Evolutionary conservation across 2,329 filamentous ascomycete genomes (phyloP), one percentile per base, ranked within the genome.

Genomic region (Colletotrichum musicola): DNA sequence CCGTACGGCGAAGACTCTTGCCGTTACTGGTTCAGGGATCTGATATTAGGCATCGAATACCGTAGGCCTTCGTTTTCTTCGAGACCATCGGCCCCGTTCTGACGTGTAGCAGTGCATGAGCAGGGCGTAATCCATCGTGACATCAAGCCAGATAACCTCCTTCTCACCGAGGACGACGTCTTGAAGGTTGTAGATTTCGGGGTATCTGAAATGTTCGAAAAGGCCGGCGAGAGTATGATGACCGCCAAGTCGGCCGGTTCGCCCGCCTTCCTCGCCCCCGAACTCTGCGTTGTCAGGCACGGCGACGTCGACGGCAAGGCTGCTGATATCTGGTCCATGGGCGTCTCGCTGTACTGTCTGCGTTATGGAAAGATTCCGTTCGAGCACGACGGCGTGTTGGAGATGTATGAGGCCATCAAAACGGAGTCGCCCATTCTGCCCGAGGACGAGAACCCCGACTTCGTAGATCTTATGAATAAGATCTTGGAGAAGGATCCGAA

Each of bases 121-220:
- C 96, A 98, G 80, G 95, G 95, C 7, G 93, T 98, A 72, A 93
- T 98, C 16, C 96, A 99, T 79, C 90, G 96, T 61, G 96, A 99
- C 76, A 98, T 99, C 82, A 99, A 99, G 80, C 96, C 96, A 0
- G 96, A 98, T 79, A 99, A 99, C 74, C 91, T 97, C 61, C 87
- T 99, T 7, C 84, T 99, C 46, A 97, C 94, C 0, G 88, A 91
- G 42, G 95, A 98, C 63, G 92, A 98, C 74, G 90, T 97, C n/a
- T 88, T 99, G 60, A 99, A 98, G 79, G 92, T 99, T 72, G 94
- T 97, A 60, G 96, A 98, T 79, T 99, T 99, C 84, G 96, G 96
- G n/a, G 96, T 98, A 7, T 98, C 95, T 1, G 95, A 99, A 77
- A 98, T 99, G 90, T 99, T 99, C 74, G 92, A 95, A 76, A 97